Percentiles rank a stretch among this genome's conserved stretches.
Conservation (phyloP, 2,329 filamentous ascomycete genomes). For the Fusarium nelsonii region DNA sequence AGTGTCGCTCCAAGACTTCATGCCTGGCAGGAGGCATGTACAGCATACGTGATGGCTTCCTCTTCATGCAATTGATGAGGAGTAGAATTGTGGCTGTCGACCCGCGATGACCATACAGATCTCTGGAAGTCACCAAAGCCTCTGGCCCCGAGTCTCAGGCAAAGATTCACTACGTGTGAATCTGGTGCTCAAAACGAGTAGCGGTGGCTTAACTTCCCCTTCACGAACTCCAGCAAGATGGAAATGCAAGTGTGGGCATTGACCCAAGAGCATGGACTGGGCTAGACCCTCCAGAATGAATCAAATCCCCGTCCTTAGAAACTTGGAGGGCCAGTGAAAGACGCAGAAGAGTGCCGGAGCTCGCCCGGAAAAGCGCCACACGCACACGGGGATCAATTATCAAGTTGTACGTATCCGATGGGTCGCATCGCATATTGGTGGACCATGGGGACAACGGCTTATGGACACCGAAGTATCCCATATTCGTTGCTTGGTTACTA, state of each 20-base stretch:
- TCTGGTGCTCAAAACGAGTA: background rate
- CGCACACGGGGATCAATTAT: slow-evolving; percentile 10
- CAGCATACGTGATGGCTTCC: background rate
- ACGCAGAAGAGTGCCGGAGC: slow-evolving; percentile 29
- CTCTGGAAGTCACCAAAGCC: background rate
- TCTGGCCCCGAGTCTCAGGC: background rate
- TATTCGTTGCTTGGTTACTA: background rate
- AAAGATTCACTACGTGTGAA: background rate
- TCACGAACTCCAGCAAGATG: background rate
- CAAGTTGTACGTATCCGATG: slow-evolving; percentile 5
- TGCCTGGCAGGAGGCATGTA: background rate
- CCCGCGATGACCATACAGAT: background rate
- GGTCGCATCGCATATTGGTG: slow-evolving; percentile 10
- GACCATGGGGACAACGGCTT: background rate
- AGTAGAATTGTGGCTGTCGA: background rate
- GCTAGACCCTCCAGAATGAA: slow-evolving; percentile 41
- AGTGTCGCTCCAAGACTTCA: slow-evolving; percentile 10
- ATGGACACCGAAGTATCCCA: background rate
- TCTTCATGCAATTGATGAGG: slow-evolving; percentile 6
- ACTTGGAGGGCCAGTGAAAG: slow-evolving; percentile 27
- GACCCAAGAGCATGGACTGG: slow-evolving; percentile 34
- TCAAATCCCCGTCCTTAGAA: slow-evolving; percentile 27
- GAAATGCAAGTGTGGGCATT: background rate
- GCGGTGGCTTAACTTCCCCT: background rate
- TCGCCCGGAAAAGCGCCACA: slow-evolving; percentile 34